Conservation (phyloP, 805 yeast species). For the Teunomyces atbi region DNA sequence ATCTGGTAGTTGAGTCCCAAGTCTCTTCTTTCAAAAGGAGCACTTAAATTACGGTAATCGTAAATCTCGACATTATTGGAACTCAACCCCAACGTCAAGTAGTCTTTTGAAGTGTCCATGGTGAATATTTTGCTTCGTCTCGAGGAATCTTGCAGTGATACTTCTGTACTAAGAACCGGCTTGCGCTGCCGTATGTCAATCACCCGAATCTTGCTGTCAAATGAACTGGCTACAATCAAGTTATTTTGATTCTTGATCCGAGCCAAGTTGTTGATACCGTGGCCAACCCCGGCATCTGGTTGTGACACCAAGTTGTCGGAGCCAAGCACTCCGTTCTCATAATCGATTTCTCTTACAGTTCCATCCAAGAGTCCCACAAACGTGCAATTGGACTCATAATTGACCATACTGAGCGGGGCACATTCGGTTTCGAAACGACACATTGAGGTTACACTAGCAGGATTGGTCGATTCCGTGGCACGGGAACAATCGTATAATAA, state of each 20-base stretch:
- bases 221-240: constrained; percentile 51
- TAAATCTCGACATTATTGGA: constrained; percentile 54
- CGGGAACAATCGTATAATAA: constrained; percentile 39
- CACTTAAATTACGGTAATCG: constrained; percentile 47
- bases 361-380: constrained; percentile 57
- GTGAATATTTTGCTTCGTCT: constrained; percentile 50
- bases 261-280: constrained; percentile 18
- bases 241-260: constrained; percentile 6
- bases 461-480: constrained; percentile 2
- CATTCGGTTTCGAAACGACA: constrained; percentile 11
- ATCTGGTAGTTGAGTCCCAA: constrained; percentile 69
- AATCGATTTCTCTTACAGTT: constrained; percentile 48
- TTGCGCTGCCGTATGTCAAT: constrained; percentile 38
- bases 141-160: constrained; percentile 16
- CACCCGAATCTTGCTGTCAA: constrained; percentile 54
- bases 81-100: constrained; percentile 54
- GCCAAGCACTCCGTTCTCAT: constrained; percentile 28
- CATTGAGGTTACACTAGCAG: neutral
- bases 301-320: constrained; percentile 1
- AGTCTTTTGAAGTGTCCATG: constrained; percentile 52
- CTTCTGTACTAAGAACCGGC: constrained; percentile 9
- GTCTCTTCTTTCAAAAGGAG: constrained; percentile 53
- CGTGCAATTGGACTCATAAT: constrained; percentile 26
- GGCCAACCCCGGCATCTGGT: constrained; percentile 1
- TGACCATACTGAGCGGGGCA: constrained; percentile 30